Evolutionary conservation across 352 stramenopile species (phyloP).

Genomic region (Globisporangium paroecandrum): DNA sequence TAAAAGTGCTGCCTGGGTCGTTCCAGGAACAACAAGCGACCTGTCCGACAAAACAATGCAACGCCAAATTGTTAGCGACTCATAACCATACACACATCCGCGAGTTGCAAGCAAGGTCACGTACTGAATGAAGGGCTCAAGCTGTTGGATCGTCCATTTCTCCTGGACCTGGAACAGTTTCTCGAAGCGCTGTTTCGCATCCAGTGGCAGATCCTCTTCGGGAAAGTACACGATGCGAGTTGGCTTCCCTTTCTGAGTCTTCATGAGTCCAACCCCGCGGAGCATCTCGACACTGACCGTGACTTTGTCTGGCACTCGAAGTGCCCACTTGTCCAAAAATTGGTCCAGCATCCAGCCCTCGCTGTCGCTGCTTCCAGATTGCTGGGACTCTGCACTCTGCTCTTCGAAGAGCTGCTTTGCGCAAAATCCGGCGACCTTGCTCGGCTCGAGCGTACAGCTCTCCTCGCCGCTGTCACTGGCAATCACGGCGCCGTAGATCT

Average conservation of each 20-base stretch:
- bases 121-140: conserved; percentile 82
- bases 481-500: conserved; percentile 47
- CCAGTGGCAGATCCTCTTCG: conserved; percentile 56
- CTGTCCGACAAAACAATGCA: conserved; percentile 21
- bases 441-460: conserved; percentile 43
- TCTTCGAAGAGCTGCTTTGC: conserved; percentile 76
- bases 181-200: conserved; percentile 76
- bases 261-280: conserved; percentile 53
- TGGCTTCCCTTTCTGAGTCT: conserved; percentile 37
- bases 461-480: conserved; percentile 20
- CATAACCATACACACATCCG: neutral
- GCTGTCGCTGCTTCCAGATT: conserved; percentile 17
- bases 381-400: conserved; percentile 31
- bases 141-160: conserved; percentile 78
- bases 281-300: conserved; percentile 64
- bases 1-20: conserved; percentile 71
- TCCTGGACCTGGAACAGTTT: conserved; percentile 76
- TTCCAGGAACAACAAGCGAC: conserved; percentile 53
- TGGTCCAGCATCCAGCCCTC: conserved; percentile 49
- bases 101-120: conserved; percentile 10
- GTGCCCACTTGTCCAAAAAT: conserved; percentile 84
- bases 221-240: conserved; percentile 62
- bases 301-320: conserved; percentile 68
- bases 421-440: conserved; percentile 71
- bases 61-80: conserved; percentile 12